Percentiles rank a stretch among this genome's conserved stretches.
Conservation (phyloP, 768 basidiomycete genomes). For the Chalciporus pseudorubinellus region DNA sequence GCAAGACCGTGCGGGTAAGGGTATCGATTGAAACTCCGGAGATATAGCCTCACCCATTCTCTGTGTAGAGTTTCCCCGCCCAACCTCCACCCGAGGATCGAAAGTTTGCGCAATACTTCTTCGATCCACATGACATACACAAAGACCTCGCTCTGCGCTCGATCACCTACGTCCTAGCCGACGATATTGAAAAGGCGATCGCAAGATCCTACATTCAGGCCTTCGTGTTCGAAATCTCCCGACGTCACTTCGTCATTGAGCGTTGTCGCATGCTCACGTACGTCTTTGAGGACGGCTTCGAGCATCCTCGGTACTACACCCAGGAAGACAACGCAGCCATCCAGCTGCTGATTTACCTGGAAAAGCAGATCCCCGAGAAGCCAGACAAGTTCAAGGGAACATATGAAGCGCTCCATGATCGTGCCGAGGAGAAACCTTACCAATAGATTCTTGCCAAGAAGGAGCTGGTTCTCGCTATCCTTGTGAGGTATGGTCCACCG, state of each 20-base stretch:
- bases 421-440: slow-evolving; percentile 18
- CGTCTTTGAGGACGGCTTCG: slow-evolving; percentile 28
- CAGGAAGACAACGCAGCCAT: slow-evolving; percentile 28
- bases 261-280: slow-evolving; percentile 28
- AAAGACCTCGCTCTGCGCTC: slow-evolving; percentile 30
- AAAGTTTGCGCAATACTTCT: slow-evolving; percentile 15
- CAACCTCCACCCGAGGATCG: slow-evolving; percentile 13
- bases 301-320: slow-evolving; percentile 25
- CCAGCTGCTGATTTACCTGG: slow-evolving; percentile 18
- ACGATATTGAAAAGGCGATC: slow-evolving; percentile 25
- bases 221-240: slow-evolving; percentile 27
- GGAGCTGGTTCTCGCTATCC: slow-evolving; percentile 22
- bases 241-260: slow-evolving; percentile 23
- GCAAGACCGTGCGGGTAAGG: slow-evolving; percentile 24
- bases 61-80: slow-evolving; percentile 24
- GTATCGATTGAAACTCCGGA: background rate
- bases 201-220: slow-evolving; percentile 20
- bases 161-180: slow-evolving; percentile 27
- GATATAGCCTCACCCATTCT: background rate
- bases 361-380: slow-evolving; percentile 22
- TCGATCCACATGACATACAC: slow-evolving; percentile 20
- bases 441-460: slow-evolving; percentile 27
- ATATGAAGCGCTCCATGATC: slow-evolving; percentile 27
- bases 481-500: slow-evolving; percentile 19
- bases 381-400: slow-evolving; percentile 20